phyloP scores from a whole-genome alignment of 177 flowering plant species.

The Vitis hybrid region DNA sequence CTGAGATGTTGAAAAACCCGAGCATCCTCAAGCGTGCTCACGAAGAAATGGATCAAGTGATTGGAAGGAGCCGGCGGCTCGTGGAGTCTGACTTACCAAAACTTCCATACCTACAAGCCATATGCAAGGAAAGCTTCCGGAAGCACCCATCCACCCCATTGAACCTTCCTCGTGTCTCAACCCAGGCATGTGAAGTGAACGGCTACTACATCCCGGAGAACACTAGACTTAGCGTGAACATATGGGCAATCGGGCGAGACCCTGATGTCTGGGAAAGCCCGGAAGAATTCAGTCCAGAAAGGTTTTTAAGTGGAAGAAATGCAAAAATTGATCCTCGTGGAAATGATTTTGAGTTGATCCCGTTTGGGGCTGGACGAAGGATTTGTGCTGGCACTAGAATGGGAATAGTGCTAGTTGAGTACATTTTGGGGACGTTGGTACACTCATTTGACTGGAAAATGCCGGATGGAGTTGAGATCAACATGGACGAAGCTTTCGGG shows the following conservation, averaged over 20 bases:
- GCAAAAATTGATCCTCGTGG: too few relatives aligned
- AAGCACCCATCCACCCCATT: constrained; percentile 52
- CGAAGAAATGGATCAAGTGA: constrained; percentile 46
- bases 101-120: constrained; percentile 47
- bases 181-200: constrained; percentile 34
- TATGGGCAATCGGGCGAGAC: constrained; percentile 54
- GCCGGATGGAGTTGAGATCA: constrained; percentile 27
- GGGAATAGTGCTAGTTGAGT: constrained; percentile 46
- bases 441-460: constrained; percentile 53
- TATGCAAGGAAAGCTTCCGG: constrained; percentile 47
- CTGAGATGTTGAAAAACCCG: constrained; percentile 45
- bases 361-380: too few relatives aligned
- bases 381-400: constrained; percentile 28
- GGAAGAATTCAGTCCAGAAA: too few relatives aligned
- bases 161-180: constrained; percentile 35
- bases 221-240: constrained; percentile 43
- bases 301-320: too few relatives aligned
- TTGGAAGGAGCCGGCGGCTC: constrained; percentile 22
- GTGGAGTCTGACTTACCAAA: constrained; percentile 37
- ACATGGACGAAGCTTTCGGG: constrained; percentile 52
- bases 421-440: constrained; percentile 38
- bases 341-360: too few relatives aligned
- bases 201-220: constrained; percentile 45
- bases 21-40: constrained; percentile 33
- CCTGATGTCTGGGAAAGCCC: constrained; percentile 9